Evolutionary conservation across 1,284 basidiomycete species (phyloP).

Genomic region (Malassezia psittaci): DNA sequence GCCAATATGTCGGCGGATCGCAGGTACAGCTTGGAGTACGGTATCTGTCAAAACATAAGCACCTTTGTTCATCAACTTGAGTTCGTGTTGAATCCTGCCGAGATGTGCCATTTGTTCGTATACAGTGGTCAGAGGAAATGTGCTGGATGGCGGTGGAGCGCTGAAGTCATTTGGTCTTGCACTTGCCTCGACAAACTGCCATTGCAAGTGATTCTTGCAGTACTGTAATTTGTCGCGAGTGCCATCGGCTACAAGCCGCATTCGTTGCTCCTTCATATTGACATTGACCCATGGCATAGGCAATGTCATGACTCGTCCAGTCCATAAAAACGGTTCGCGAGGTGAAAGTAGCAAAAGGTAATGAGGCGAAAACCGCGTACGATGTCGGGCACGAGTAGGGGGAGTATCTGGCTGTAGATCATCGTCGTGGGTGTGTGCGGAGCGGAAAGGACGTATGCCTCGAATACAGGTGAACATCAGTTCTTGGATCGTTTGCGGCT

Average conservation of each 20-base stretch:
- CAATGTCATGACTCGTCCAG: conserved; percentile 64
- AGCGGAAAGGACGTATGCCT: background rate
- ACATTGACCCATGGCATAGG: conserved; percentile 36
- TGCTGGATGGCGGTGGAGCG: background rate
- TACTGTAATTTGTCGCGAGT: conserved; percentile 63
- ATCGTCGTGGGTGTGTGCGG: background rate
- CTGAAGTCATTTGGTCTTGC: background rate
- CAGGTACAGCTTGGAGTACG: conserved; percentile 62
- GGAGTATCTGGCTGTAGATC: background rate
- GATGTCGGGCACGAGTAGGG: background rate
- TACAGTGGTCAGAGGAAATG: conserved; percentile 54
- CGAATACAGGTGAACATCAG: conserved; percentile 70
- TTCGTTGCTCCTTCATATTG: conserved; percentile 37
- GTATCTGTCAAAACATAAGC: conserved; percentile 83
- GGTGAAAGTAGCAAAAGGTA: conserved; percentile 85
- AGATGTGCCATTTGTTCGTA: conserved; percentile 84
- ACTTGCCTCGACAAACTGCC: conserved; percentile 22
- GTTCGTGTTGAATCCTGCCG: conserved; percentile 73
- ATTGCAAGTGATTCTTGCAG: conserved; percentile 66
- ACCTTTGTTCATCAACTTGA: conserved; percentile 78
- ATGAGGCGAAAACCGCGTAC: conserved; percentile 31
- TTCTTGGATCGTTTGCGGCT: conserved; percentile 68
- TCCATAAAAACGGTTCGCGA: conserved; percentile 81
- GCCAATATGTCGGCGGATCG: conserved; percentile 23
- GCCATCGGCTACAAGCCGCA: conserved; percentile 55